phyloP scores from a whole-genome alignment of 108 stramenopile genomes.

The Mayamaea pseudoterrestris region DNA sequence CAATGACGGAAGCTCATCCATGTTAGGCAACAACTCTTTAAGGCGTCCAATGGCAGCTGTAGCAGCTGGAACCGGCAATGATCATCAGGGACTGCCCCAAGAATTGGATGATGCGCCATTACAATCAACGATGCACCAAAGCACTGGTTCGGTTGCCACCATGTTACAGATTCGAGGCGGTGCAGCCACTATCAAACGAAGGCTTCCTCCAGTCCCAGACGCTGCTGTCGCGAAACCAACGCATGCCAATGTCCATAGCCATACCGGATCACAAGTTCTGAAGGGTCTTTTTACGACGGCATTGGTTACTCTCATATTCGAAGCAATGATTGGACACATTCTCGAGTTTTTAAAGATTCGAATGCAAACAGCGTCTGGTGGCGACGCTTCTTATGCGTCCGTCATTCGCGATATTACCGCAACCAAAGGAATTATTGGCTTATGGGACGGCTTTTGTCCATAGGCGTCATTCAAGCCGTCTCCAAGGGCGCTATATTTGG shows the following conservation, averaged over 20 bases:
- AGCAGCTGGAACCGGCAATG: background rate
- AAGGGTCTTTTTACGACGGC: slow-evolving; percentile 19
- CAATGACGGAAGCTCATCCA: slow-evolving; percentile 40
- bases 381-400: slow-evolving; percentile 11
- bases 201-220: background rate
- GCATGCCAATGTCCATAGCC: too few relatives aligned
- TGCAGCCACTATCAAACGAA: background rate
- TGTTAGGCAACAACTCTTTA: slow-evolving; percentile 37
- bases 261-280: slow-evolving; percentile 16
- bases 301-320: slow-evolving; percentile 35
- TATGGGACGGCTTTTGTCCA: slow-evolving; percentile 59
- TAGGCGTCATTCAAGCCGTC: slow-evolving; percentile 47
- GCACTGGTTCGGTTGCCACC: background rate
- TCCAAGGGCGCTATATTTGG: slow-evolving; percentile 45
- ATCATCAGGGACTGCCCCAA: background rate
- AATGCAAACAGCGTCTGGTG: slow-evolving; percentile 25
- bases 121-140: background rate
- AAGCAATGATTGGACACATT: slow-evolving; percentile 18
- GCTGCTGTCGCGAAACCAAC: too few relatives aligned
- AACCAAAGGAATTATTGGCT: slow-evolving; percentile 41
- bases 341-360: slow-evolving; percentile 48
- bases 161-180: slow-evolving; percentile 1
- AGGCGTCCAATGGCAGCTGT: slow-evolving; percentile 5
- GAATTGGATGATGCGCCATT: background rate
- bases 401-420: slow-evolving; percentile 22